Evolutionary conservation across 2,329 filamentous ascomycete species (phyloP), one percentile per base, ranked within the genome.

Genomic region (Talaromyces pinophilus): DNA sequence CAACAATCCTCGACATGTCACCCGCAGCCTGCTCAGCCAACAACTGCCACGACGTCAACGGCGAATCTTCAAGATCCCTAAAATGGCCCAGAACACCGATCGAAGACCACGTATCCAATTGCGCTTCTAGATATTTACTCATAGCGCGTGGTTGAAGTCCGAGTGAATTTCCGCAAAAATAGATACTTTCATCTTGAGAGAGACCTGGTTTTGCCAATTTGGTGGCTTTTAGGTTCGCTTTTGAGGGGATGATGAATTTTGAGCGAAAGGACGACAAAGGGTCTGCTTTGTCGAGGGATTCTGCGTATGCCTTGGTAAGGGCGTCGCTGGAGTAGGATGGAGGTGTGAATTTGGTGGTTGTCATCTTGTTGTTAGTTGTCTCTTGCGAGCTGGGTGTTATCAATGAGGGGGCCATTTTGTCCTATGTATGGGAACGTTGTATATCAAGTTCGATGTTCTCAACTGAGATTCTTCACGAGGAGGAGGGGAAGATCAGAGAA

Each of bases 111-210:
- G 92, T 93, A 71, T 90, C 86, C 1, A 96, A 85, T 70, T 95
- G 92, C 3, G 87, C 86, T 59, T 88, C 82, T 68, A 96, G 78
- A 69, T 91, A 88, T 25, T 84, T 80, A 17, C 85, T 81, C 0
- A 88, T 88, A 3, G 87, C 84, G 70, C 86, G 88, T 35, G 93
- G 92, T 77, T 96, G 92, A 10, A 93, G 85, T 38, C 93, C 93
- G 2, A 96, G 85, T 0, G 92, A 96, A 80, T 97, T 96, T 64
- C 93, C 93, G 70, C 92, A 93, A 71, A 97, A 89, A 78, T 96
- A 97, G 64, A 92, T 89, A 50, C 75, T 76, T 44, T 72, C 74
- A 7, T 81, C 74, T 22, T 75, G 71, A 1, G 76, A 30, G 1
- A 46, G 69, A 73, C 77, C 75, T 63, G 76, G 73, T 69, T 78